These are phyloP conservation scores for Skeletonema potamos DNA, from an alignment of 108 stramenopile species.

Conservation along the genomic window DNA sequence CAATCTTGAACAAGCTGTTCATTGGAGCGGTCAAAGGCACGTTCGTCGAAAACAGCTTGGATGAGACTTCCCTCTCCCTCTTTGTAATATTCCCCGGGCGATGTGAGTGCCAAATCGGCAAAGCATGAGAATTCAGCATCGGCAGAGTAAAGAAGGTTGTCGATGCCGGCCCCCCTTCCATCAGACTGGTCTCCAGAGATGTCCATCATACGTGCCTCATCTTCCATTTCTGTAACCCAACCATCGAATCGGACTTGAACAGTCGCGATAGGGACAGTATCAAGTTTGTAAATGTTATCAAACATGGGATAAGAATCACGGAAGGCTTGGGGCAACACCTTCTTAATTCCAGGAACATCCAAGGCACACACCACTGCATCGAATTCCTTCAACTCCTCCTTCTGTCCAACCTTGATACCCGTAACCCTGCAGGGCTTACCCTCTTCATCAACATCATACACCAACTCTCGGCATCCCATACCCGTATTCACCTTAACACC, in stretches of 20 bases:
- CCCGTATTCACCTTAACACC: slow-evolving; percentile 82
- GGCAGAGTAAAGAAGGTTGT: slow-evolving; percentile 94
- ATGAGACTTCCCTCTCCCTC: slow-evolving; percentile 87
- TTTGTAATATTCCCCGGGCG: slow-evolving; percentile 95
- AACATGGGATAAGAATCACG: slow-evolving; percentile 85
- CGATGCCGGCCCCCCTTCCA: slow-evolving; percentile 89
- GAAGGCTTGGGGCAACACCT: slow-evolving; percentile 90
- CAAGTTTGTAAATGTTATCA: slow-evolving; percentile 96
- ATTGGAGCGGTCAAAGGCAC: slow-evolving; percentile 77
- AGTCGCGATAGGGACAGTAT: slow-evolving; percentile 95
- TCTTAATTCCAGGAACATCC: slow-evolving; percentile 96
- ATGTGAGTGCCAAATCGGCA: slow-evolving; percentile 93
- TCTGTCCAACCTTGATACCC: slow-evolving; percentile 81
- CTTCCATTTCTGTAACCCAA: slow-evolving; percentile 95
- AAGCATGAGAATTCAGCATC: slow-evolving; percentile 98
- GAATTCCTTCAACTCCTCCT: slow-evolving; percentile 71
- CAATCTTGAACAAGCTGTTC: slow-evolving; percentile 85
- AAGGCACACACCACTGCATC: slow-evolving; percentile 89
- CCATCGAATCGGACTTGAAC: slow-evolving; percentile 96
- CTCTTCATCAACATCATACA: slow-evolving; percentile 82
- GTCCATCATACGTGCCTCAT: slow-evolving; percentile 86
- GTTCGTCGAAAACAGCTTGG: slow-evolving; percentile 90
- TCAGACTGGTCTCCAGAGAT: slow-evolving; percentile 85
- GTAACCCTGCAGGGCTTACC: slow-evolving; percentile 80
- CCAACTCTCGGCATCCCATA: slow-evolving; percentile 65